Base-by-base conservation (phyloP, 139 green algal genomes). In the Tetradesmus lagerheimii region DNA sequence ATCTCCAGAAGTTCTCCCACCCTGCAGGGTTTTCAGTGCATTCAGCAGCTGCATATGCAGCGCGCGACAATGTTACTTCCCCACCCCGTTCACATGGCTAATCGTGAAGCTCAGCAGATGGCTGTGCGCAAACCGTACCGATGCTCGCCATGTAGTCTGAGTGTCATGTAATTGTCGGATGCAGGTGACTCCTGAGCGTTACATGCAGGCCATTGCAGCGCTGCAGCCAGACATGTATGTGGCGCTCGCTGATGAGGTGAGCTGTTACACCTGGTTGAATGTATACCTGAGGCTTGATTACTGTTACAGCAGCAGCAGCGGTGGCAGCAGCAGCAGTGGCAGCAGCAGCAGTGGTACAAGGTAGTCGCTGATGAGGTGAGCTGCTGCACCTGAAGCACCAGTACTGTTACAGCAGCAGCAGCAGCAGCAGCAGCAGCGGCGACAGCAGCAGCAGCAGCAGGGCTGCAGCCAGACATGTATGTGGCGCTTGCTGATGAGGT, bases 401-500 rank as follows among this genome's bases (percentile, higher is more conserved):
- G n/a, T n/a, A n/a, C n/a, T n/a, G n/a, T n/a, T n/a, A n/a, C n/a
- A n/a, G n/a, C n/a, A n/a, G n/a, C n/a, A n/a, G n/a, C n/a, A n/a
- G n/a, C n/a, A n/a, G n/a, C n/a, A n/a, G n/a, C n/a, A n/a, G n/a
- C n/a, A n/a, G n/a, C n/a, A n/a, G n/a, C n/a, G n/a, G n/a, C n/a
- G n/a, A n/a, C n/a, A n/a, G n/a, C n/a, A n/a, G n/a, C n/a, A n/a
- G n/a, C n/a, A n/a, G n/a, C n/a, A n/a, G 87, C 50, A 14, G 93
- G 92, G 18, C 62, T 97, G 80, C 45, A 90, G n/a, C 94, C 95
- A 16, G 94, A 97, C 67, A 3, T 96, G 64, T 94, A 90, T 88
- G 91, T 96, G 29, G 87, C 92, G 0, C 84, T 97, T 41, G 91
- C 84, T 57, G 95, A 97, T 62, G 95, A 97, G 90, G 90, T 97